Evolutionary conservation across 2,329 filamentous ascomycete genomes (phyloP).

Genomic region (Trichoderma koningiopsis): DNA sequence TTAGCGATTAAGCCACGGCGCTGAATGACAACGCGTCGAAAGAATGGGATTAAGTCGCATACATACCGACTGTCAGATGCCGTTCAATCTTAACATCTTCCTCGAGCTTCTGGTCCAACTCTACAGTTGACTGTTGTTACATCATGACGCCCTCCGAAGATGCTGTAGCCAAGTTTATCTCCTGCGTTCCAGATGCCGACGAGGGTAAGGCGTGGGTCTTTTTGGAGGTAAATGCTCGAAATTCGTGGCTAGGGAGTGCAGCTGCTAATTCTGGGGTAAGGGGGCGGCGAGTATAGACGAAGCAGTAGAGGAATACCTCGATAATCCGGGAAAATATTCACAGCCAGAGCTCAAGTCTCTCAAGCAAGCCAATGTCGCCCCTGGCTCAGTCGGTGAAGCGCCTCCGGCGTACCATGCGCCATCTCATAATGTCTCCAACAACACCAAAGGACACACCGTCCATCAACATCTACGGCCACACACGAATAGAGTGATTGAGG

Average conservation of each 20-base stretch:
- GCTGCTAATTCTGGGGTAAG: not conserved
- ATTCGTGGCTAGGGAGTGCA: not conserved
- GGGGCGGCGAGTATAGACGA: not conserved
- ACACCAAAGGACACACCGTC: not conserved
- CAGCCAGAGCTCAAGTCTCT: not conserved
- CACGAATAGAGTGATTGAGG: not conserved
- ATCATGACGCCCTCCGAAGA: constrained; percentile 1
- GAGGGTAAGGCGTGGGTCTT: constrained; percentile 4
- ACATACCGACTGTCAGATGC: not conserved
- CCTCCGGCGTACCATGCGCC: not conserved
- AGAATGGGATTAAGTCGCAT: not conserved
- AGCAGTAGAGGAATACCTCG: not conserved
- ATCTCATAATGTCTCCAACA: not conserved
- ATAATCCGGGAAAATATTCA: not conserved
- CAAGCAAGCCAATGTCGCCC: not conserved
- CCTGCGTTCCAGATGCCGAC: constrained; percentile 4
- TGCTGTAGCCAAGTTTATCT: not conserved
- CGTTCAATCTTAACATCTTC: not conserved
- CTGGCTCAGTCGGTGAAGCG: not conserved
- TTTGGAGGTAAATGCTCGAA: not conserved
- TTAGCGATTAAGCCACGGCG: not conserved
- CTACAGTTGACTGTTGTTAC: not conserved
- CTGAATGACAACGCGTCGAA: not conserved
- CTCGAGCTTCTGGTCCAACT: not conserved
- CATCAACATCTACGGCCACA: not conserved